These are phyloP conservation scores for Tetrahymena thermophila DNA, from an alignment of 73 alveolate species.

Conservation along the genomic window DNA sequence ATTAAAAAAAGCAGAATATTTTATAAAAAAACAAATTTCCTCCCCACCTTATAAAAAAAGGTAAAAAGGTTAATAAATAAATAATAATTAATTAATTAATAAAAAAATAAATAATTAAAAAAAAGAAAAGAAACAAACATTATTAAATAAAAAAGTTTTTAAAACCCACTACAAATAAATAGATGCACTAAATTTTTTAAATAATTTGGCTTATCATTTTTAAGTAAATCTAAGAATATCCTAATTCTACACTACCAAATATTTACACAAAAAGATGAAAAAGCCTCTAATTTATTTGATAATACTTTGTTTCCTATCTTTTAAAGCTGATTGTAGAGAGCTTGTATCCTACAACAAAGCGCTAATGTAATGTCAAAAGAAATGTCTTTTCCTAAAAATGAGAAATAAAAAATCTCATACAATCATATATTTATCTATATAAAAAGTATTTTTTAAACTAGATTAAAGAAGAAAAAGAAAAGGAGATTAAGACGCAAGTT, in stretches of 20 bases:
- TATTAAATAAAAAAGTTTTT: neutral
- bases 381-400: neutral
- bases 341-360: neutral
- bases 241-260: neutral
- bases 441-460: neutral
- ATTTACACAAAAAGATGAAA: neutral
- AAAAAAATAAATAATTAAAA: neutral
- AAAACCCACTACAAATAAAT: neutral
- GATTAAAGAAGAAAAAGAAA: neutral
- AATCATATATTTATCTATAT: neutral
- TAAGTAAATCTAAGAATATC: neutral
- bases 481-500: neutral
- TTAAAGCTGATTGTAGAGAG: neutral
- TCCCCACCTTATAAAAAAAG: neutral
- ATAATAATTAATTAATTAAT: neutral
- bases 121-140: neutral
- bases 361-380: neutral
- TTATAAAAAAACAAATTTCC: too few relatives aligned
- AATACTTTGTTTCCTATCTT: neutral
- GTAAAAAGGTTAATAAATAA: neutral
- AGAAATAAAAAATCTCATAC: neutral
- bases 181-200: neutral
- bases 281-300: neutral
- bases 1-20: too few relatives aligned
- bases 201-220: neutral